These are phyloP conservation scores for Pyrenophora graminea DNA, from an alignment of 2,329 filamentous ascomycete genomes.

Conservation along the genomic window DNA sequence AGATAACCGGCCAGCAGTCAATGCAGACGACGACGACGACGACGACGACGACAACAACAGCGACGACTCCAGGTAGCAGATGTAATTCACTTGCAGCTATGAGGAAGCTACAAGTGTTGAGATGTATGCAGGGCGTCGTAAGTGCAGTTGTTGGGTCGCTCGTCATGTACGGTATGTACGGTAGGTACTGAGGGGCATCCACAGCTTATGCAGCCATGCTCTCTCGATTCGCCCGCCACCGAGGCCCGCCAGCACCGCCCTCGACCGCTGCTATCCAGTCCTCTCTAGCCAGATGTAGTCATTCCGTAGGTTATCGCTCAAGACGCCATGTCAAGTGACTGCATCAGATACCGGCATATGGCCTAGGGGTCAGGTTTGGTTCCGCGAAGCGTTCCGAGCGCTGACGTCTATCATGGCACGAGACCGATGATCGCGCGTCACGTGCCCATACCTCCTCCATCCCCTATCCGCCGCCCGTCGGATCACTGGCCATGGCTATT, in stretches of 20 bases:
- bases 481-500: no score
- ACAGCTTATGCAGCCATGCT: conserved; percentile 22
- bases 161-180: neutral
- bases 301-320: neutral
- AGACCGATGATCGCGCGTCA: neutral
- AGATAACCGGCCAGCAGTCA: conserved; percentile 23
- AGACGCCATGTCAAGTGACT: conserved; percentile 5
- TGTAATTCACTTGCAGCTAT: conserved; percentile 5
- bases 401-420: conserved; percentile 17
- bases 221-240: conserved; percentile 7
- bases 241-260: conserved; percentile 6
- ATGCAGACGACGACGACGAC: conserved; percentile 10
- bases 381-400: conserved; percentile 19
- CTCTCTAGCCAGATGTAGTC: conserved; percentile 1
- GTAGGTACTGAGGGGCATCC: conserved; percentile 16
- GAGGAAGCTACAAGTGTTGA: conserved; percentile 20
- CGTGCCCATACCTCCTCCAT: no score
- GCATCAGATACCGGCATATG: neutral
- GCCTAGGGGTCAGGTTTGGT: neutral
- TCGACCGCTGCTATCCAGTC: conserved; percentile 11
- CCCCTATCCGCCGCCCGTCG: no score
- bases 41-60: no score
- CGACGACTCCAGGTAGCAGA: neutral
- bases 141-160: conserved; percentile 14
- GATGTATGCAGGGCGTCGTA: conserved; percentile 17